Evolutionary conservation across 1,284 basidiomycete species (phyloP), one percentile per base, ranked within the genome.

Genomic region (Malassezia cuniculi): DNA sequence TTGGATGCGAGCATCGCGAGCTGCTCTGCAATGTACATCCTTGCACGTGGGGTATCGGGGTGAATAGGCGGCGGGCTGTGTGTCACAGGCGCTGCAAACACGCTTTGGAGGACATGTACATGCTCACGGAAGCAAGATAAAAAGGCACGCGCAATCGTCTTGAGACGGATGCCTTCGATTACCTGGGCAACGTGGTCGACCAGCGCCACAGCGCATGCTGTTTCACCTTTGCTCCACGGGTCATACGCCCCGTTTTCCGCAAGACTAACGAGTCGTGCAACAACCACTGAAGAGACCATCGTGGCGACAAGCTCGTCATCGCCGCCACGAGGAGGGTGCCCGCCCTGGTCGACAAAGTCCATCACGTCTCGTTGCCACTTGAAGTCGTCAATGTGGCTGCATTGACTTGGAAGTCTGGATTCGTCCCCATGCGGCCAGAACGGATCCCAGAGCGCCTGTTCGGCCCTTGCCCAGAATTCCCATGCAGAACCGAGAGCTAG

Each of bases 401-500:
- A 10, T 28, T 5, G 10, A 34, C 30, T 3, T 15, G 12, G 5
- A 21, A 24, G 6, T 34, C 33, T 8, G 4, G 4, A 14, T 28
- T 8, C 4, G 18, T 10, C 16, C 11, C 18, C 26, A 34, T 32
- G 25, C 19, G 24, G 6, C 35, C 36, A 22, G 8, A 54, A 32
- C 0, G 43, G 33, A 9, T 58, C 50, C 55, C 55, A 61, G 1
- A 41, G 30, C 1, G 47, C 38, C 19, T 58, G 18, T 36, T 63
- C 58, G 5, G 38, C 36, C 0, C 62, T 46, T 3, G 52, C 53
- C 35, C 55, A 65, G 27, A 59, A 61, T 19, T 61, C 54, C 62
- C 60, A 63, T 8, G 55, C 52, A 33, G 50, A 50, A 0, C 55
- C 51, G 2, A 65, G 39, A 0, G 58, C 58, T 4, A 65, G 44